phyloP scores from a whole-genome alignment of 441 rosid genomes.

The Raphanus hybrid region DNA sequence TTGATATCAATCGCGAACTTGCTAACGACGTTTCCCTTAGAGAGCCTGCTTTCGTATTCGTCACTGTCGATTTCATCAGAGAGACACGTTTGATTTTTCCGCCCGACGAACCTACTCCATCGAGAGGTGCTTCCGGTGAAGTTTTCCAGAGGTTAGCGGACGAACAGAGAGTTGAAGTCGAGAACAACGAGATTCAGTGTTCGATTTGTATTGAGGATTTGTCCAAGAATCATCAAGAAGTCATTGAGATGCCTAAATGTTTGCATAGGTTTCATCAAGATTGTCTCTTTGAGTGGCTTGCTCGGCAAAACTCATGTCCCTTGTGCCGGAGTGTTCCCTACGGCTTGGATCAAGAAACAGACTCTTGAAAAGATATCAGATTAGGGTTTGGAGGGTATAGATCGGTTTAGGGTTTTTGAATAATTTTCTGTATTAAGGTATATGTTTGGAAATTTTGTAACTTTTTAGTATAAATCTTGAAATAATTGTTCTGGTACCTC shows the following conservation, averaged over 20 bases:
- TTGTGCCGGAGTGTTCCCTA: slow-evolving; percentile 18
- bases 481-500: neutral
- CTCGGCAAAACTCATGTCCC: slow-evolving; percentile 20
- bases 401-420: neutral
- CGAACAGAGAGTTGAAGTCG: slow-evolving; percentile 7
- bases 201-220: slow-evolving; percentile 5
- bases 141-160: neutral
- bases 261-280: slow-evolving; percentile 14
- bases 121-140: slow-evolving; percentile 4
- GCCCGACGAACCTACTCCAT: neutral
- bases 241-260: slow-evolving; percentile 11
- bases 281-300: slow-evolving; percentile 28
- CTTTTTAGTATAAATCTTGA: neutral
- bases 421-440: neutral
- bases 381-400: neutral
- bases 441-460: neutral
- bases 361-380: neutral
- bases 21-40: neutral
- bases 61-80: neutral
- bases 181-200: neutral
- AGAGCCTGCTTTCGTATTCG: neutral
- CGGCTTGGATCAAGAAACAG: neutral
- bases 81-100: neutral
- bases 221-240: no score
- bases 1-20: neutral